Percentiles rank a stretch among this genome's conserved stretches.
These are phyloP conservation scores for Fusarium papillatum DNA, from an alignment of 2,329 filamentous ascomycete species.

Conservation along the genomic window DNA sequence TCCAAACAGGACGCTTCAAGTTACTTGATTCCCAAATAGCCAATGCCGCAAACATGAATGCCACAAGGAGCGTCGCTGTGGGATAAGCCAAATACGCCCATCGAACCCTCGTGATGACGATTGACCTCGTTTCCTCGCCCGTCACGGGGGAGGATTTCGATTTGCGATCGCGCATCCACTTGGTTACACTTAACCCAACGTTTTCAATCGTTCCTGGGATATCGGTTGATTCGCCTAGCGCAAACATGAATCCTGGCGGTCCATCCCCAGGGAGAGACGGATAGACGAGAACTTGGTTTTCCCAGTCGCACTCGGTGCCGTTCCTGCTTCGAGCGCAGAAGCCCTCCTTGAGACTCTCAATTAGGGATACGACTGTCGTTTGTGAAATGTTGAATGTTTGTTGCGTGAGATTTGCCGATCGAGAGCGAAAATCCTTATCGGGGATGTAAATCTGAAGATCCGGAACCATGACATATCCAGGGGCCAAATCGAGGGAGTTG, in stretches of 20 bases:
- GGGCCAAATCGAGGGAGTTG: not conserved
- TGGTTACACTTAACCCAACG: conserved; percentile 17
- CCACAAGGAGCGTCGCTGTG: not conserved
- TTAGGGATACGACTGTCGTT: not conserved
- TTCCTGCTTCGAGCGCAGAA: not conserved
- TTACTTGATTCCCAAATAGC: conserved; percentile 7
- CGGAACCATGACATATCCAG: not conserved
- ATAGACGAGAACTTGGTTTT: conserved; percentile 2
- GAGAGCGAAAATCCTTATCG: not conserved
- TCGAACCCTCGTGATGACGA: not conserved
- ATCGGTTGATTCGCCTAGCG: not conserved
- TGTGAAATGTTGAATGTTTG: conserved; percentile 23
- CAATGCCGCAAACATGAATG: not conserved
- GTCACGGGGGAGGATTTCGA: accelerated
- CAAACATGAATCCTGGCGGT: not conserved
- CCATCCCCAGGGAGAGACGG: not conserved
- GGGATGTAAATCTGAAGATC: conserved; percentile 26
- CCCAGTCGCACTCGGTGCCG: not conserved
- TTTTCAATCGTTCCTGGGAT: not conserved
- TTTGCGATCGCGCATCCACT: conserved; percentile 27
- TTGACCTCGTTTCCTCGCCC: not conserved
- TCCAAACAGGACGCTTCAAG: not conserved
- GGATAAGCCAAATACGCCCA: conserved; percentile 18
- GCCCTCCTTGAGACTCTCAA: not conserved
- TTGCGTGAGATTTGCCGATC: not conserved